Base-by-base conservation (phyloP, 305 asterid species). In the Fraxinus sp. region DNA sequence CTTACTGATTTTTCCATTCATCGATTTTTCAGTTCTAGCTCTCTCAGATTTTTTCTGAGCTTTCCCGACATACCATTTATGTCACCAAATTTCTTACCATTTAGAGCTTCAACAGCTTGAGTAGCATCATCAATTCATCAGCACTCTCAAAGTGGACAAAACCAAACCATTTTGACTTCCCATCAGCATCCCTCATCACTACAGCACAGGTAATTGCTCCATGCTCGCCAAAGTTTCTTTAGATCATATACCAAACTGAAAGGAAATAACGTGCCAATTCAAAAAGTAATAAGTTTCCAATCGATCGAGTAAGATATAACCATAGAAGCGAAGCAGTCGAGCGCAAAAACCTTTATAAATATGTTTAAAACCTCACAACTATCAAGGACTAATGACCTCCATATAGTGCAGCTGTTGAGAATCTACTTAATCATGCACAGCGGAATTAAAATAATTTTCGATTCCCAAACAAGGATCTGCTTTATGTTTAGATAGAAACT, bases 351-450 rank as follows among this genome's bases (percentile, higher is more conserved):
- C 46, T 39, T 8, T 39, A 39, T 39, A 39, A 39, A 39, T 39
- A 39, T 39, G 46, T 7, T 39, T 7, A 10, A 28, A 73, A 96
- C 99, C 99, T 96, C 97, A 59, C 99, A 96, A 80, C 77, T 90
- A 86, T 96, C 98, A 62, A 96, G 97, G 87, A 95, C 83, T 84
- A 95, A 86, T n/a, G 99, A 89, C 84, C 91, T 91, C 81, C 95
- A 86, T 59, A 82, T 84, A 24, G 98, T 98, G 87, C n/a, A n/a
- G n/a, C n/a, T n/a, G n/a, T n/a, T n/a, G n/a, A n/a, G n/a, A n/a
- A n/a, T n/a, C n/a, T n/a, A n/a, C n/a, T n/a, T n/a, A n/a, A n/a
- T n/a, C n/a, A n/a, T n/a, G n/a, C n/a, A n/a, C n/a, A n/a, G n/a
- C n/a, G n/a, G n/a, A n/a, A n/a, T n/a, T n/a, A n/a, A n/a, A n/a